A percentile compares a stretch with the other conserved stretches of the same genome.
Evolutionary conservation across 371 early-diverging fungal genomes (phyloP).

Genomic region (Capillidium heterosporum): DNA sequence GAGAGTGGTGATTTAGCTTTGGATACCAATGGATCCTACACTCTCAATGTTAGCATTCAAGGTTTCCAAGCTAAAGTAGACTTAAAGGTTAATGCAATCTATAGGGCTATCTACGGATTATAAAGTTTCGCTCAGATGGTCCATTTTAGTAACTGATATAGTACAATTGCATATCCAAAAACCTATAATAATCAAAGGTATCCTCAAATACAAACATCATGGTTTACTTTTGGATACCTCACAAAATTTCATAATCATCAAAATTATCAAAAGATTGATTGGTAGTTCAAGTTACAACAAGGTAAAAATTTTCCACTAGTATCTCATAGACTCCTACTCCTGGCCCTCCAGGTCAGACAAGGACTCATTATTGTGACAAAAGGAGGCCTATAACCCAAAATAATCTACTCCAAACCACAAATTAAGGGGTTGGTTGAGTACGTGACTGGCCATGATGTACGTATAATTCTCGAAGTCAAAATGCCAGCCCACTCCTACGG

Average conservation of each 20-base stretch:
- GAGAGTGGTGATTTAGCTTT: too few relatives aligned
- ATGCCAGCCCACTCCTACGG: constrained; percentile 55
- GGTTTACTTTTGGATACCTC: constrained; percentile 57
- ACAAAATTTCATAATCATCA: constrained; percentile 49
- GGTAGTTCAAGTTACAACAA: constrained; percentile 64
- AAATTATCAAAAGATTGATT: constrained; percentile 32
- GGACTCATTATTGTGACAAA: constrained; percentile 31
- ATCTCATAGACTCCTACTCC: constrained; percentile 55
- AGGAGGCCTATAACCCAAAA: constrained; percentile 38
- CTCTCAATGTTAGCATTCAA: too few relatives aligned
- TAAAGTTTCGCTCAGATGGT: not conserved
- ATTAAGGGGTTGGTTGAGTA: constrained; percentile 34
- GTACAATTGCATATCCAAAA: not conserved
- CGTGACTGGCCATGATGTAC: constrained; percentile 48
- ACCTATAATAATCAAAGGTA: constrained; percentile 46
- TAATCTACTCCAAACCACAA: constrained; percentile 36
- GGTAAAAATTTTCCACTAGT: constrained; percentile 73
- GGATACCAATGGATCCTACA: too few relatives aligned
- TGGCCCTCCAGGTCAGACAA: constrained; percentile 42
- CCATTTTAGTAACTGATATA: constrained; percentile 5
- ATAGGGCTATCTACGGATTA: not conserved
- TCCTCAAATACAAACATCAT: constrained; percentile 47
- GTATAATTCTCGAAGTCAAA: constrained; percentile 59
- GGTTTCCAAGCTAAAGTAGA: too few relatives aligned
- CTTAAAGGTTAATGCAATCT: not conserved